phyloP scores from a whole-genome alignment of 2,329 filamentous ascomycete genomes.

The Rugonectria rugulosa region DNA sequence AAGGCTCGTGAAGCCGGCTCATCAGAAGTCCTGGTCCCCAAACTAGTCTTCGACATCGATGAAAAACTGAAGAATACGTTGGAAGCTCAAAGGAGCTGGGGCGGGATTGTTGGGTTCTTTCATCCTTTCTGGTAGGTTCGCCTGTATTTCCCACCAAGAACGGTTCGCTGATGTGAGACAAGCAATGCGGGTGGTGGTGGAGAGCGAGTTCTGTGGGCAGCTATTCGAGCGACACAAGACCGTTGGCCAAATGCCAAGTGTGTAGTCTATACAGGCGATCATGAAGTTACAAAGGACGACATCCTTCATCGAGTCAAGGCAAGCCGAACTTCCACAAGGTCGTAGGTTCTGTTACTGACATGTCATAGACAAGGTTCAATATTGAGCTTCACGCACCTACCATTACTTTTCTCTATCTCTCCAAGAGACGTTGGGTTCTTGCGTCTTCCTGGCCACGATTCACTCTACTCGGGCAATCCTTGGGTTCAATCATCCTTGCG shows the following conservation, averaged over 20 bases:
- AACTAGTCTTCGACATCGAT: slow-evolving; percentile 62
- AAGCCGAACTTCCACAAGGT: slow-evolving; percentile 27
- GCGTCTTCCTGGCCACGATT: slow-evolving; percentile 89
- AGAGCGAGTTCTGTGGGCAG: slow-evolving; percentile 95
- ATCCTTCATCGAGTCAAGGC: slow-evolving; percentile 83
- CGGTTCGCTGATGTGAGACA: slow-evolving; percentile 18
- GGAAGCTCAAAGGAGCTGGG: slow-evolving; percentile 68
- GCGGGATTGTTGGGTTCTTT: slow-evolving; percentile 92
- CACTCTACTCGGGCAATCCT: slow-evolving; percentile 90
- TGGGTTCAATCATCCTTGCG: slow-evolving; percentile 86
- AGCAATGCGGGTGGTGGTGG: slow-evolving; percentile 96
- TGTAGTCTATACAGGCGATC: slow-evolving; percentile 94
- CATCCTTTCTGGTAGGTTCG: slow-evolving; percentile 87
- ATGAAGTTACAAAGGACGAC: slow-evolving; percentile 80
- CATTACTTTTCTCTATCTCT: slow-evolving; percentile 88
- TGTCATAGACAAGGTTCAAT: slow-evolving; percentile 79
- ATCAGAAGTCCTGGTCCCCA: slow-evolving; percentile 59
- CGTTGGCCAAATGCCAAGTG: slow-evolving; percentile 89
- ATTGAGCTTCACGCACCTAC: slow-evolving; percentile 86
- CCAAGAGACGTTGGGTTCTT: slow-evolving; percentile 85
- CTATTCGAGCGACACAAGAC: slow-evolving; percentile 87
- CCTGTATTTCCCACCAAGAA: slow-evolving; percentile 1
- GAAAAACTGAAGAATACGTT: slow-evolving; percentile 37
- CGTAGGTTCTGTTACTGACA: slow-evolving; percentile 17
- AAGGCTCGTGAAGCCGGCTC: slow-evolving; percentile 46